Percentiles rank a stretch among this genome's conserved stretches.
Evolutionary conservation across 1,284 basidiomycete species (phyloP).

Genomic region (Psilocybe mexicana): DNA sequence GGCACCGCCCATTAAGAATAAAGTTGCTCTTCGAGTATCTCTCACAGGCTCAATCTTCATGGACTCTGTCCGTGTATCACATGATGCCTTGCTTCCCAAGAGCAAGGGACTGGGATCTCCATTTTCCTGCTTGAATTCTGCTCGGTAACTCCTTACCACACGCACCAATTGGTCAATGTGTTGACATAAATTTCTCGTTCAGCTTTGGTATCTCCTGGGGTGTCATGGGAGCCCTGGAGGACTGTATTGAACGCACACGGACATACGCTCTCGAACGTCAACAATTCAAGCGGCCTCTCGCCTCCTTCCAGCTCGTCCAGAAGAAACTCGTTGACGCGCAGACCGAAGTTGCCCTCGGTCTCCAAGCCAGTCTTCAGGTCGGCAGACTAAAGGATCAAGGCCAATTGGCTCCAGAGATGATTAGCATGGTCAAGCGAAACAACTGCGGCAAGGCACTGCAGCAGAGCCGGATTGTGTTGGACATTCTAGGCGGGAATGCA

Average conservation of each 20-base stretch:
- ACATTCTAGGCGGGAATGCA: slow-evolving; percentile 91
- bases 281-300: slow-evolving; percentile 89
- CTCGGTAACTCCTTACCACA: slow-evolving; percentile 48
- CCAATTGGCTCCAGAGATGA: slow-evolving; percentile 86
- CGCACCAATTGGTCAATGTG: not conserved
- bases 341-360: slow-evolving; percentile 82
- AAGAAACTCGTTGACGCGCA: slow-evolving; percentile 96
- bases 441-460: slow-evolving; percentile 92
- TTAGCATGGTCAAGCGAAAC: slow-evolving; percentile 94
- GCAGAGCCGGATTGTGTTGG: slow-evolving; percentile 78
- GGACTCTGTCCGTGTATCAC: slow-evolving; percentile 76
- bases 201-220: slow-evolving; percentile 92
- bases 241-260: slow-evolving; percentile 79
- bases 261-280: slow-evolving; percentile 88
- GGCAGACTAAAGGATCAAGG: slow-evolving; percentile 88
- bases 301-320: slow-evolving; percentile 94
- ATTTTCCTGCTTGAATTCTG: slow-evolving; percentile 91
- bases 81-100: slow-evolving; percentile 75
- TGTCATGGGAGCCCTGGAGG: slow-evolving; percentile 93
- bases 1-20: slow-evolving; percentile 91
- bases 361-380: slow-evolving; percentile 81
- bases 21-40: slow-evolving; percentile 87
- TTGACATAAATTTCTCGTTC: not conserved
- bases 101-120: slow-evolving; percentile 79
- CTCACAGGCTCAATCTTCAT: slow-evolving; percentile 94